Percentiles rank a stretch among this genome's conserved stretches.
These are phyloP conservation scores for Zygosaccharomyces bisporus DNA, from an alignment of 805 yeast genomes.

Conservation along the genomic window DNA sequence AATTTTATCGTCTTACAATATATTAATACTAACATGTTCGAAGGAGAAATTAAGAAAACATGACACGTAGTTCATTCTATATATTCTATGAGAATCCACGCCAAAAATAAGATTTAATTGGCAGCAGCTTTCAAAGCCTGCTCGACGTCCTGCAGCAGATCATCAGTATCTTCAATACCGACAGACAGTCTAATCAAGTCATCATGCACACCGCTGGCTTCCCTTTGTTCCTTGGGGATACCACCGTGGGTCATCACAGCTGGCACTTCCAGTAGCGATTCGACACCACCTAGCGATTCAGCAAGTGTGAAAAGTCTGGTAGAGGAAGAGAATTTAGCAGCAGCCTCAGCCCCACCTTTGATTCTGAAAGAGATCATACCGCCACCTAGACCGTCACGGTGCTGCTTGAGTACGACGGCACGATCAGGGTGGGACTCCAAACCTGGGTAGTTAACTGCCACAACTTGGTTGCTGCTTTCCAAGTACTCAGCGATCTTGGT, in stretches of 20 bases:
- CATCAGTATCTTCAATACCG: conserved; percentile 82
- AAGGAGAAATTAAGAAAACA: neutral
- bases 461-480: conserved; percentile 46
- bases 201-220: conserved; percentile 74
- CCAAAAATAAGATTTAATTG: conserved; percentile 1
- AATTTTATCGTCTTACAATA: neutral
- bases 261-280: conserved; percentile 81
- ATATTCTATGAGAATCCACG: neutral
- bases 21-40: neutral
- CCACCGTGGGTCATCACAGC: conserved; percentile 93
- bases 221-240: conserved; percentile 74
- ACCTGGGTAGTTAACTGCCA: conserved; percentile 81
- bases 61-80: neutral
- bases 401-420: conserved; percentile 65
- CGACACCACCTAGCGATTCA: conserved; percentile 88
- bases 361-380: conserved; percentile 89
- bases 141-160: conserved; percentile 64
- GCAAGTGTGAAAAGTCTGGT: conserved; percentile 81
- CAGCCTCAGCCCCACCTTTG: conserved; percentile 75
- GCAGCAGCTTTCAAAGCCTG: conserved; percentile 54
- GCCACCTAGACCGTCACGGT: conserved; percentile 82
- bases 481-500: conserved; percentile 65
- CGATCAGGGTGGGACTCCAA: conserved; percentile 60
- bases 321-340: conserved; percentile 65
- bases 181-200: conserved; percentile 79